Evolutionary conservation across 345 rosid species (phyloP), one percentile per base, ranked within the genome.

Genomic region (Eucalyptus lansdowneana): DNA sequence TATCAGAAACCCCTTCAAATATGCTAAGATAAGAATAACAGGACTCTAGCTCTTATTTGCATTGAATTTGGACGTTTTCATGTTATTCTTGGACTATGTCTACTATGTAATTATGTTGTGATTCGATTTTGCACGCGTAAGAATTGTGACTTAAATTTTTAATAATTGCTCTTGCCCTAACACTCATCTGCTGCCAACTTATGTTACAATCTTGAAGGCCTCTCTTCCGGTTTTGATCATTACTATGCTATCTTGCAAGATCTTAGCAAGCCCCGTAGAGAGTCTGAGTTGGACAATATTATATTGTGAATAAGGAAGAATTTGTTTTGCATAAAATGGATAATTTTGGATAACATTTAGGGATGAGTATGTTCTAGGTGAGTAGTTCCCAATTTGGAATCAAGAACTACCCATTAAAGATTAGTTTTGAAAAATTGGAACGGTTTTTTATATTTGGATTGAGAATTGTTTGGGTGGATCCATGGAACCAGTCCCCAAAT

Each of bases 381-480:
- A 53, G 56, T 0, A 0, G 24, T 53, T 19, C 54, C 4, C 54
- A 51, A 19, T 53, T 0, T 1, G 0, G 2, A 53, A 53, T 53
- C 4, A 4, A 51, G 4, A 53, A 51, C 22, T 51, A 51, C 2
- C 54, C 9, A 16, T 51, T 51, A 16, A 53, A 2, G 24, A 53
- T 53, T 2, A 3, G 9, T 53, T 53, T 1, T 53, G 56, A 53
- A 53, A 51, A 53, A 19, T 53, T 53, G 10, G 24, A 53, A 53
- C 0, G n/a, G n/a, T n/a, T n/a, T n/a, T n/a, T n/a, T n/a, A n/a
- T n/a, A n/a, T n/a, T n/a, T n/a, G n/a, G n/a, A n/a, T n/a, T 0
- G 0, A 3, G 5, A 53, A 53, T 53, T 53, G 21, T 10, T 24
- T 2, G 21, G 1, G 56, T 53, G 4, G 24, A 53, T 19, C 56